Conservation (phyloP, 2,329 filamentous ascomycete species). For the Ophiostoma triangulosporum region DNA sequence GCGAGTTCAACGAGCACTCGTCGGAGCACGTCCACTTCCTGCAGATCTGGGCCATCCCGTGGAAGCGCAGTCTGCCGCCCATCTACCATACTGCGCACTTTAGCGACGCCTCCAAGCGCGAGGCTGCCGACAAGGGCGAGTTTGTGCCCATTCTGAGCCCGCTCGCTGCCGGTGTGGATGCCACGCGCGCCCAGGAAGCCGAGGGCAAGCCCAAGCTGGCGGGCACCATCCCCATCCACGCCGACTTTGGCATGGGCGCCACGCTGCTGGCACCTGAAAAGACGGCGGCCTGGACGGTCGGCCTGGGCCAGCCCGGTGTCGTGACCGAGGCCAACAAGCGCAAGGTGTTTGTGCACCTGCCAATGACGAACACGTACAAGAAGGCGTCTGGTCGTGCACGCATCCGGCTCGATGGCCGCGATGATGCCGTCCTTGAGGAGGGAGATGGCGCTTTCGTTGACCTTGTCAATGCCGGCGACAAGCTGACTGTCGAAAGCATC, state of each 20-base stretch:
- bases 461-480: slow-evolving; percentile 48
- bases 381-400: slow-evolving; percentile 51
- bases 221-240: slow-evolving; percentile 69
- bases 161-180: slow-evolving; percentile 51
- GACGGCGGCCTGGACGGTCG: slow-evolving; percentile 51
- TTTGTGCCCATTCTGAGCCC: slow-evolving; percentile 68
- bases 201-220: slow-evolving; percentile 46
- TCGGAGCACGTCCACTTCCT: slow-evolving; percentile 66
- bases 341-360: slow-evolving; percentile 69
- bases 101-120: slow-evolving; percentile 54
- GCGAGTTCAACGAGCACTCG: slow-evolving; percentile 65
- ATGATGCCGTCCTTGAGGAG: slow-evolving; percentile 54
- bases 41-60: slow-evolving; percentile 79
- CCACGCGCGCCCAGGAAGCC: slow-evolving; percentile 48
- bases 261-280: slow-evolving; percentile 54
- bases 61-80: slow-evolving; percentile 57
- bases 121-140: slow-evolving; percentile 28
- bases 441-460: slow-evolving; percentile 53
- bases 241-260: slow-evolving; percentile 73
- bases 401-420: slow-evolving; percentile 52
- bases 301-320: slow-evolving; percentile 42
- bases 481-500: slow-evolving; percentile 50
- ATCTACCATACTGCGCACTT: slow-evolving; percentile 66
- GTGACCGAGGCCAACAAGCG: slow-evolving; percentile 38
- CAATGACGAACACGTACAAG: slow-evolving; percentile 44